These are phyloP conservation scores for Zymoseptoria tritici DNA, from an alignment of 2,329 filamentous ascomycete species.

Conservation along the genomic window DNA sequence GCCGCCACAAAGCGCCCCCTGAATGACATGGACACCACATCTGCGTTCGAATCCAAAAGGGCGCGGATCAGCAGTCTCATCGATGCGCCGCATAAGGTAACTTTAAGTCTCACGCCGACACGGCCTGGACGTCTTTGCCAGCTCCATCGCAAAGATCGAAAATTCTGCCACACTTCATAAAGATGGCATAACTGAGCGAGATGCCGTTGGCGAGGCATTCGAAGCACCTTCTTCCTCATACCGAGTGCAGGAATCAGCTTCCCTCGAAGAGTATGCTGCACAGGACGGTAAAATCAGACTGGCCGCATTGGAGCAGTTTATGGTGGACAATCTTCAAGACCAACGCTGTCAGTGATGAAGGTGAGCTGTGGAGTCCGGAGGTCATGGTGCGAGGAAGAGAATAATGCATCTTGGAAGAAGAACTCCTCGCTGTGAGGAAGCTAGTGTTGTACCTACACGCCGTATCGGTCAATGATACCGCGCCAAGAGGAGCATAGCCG, in stretches of 20 bases:
- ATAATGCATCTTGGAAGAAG: too few relatives aligned
- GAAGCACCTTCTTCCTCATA: not conserved
- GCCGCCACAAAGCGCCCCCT: not conserved
- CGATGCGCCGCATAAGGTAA: slow-evolving; percentile 24
- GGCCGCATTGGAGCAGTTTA: slow-evolving; percentile 42
- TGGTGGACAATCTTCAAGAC: slow-evolving; percentile 42
- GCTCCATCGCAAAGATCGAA: not conserved
- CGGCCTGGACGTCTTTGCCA: not conserved
- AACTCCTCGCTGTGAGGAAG: too few relatives aligned
- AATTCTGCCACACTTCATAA: not conserved
- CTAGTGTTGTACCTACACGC: too few relatives aligned
- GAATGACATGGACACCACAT: not conserved
- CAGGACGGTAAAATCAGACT: slow-evolving; percentile 36
- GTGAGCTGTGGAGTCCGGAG: too few relatives aligned
- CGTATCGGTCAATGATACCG: too few relatives aligned
- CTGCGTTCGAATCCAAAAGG: not conserved
- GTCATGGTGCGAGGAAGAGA: too few relatives aligned
- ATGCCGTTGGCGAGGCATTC: not conserved
- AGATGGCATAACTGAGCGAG: not conserved
- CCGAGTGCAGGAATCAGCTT: not conserved
- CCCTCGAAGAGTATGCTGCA: slow-evolving; percentile 27
- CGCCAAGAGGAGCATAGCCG: too few relatives aligned
- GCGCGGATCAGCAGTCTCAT: slow-evolving; percentile 18
- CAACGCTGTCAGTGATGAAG: slow-evolving; percentile 1
- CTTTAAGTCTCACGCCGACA: slow-evolving; percentile 14